A percentile compares a stretch with the other conserved stretches of the same genome.
phyloP scores from a whole-genome alignment of 2,329 filamentous ascomycete species.

The Pseudohalonectria lignicola region DNA sequence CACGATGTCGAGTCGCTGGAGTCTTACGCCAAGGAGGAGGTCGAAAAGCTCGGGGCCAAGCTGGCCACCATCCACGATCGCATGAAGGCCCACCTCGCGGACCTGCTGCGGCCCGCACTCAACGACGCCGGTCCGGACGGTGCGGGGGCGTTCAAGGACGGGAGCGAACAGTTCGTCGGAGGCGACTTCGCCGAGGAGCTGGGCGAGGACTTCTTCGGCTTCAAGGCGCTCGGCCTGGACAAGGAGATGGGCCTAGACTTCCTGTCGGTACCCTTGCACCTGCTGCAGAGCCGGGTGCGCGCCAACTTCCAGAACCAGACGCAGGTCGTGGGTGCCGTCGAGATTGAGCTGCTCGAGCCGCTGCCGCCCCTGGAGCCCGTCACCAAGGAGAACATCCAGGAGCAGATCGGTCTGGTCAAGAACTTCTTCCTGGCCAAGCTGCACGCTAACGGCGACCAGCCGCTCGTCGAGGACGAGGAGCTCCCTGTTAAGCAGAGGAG shows the following conservation, averaged over 20 bases:
- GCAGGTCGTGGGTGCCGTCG: slow-evolving; percentile 45
- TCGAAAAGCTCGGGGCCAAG: slow-evolving; percentile 75
- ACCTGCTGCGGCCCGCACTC: slow-evolving; percentile 82
- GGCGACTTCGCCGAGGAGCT: slow-evolving; percentile 94
- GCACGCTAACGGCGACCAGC: slow-evolving; percentile 70
- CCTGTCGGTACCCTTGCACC: slow-evolving; percentile 84
- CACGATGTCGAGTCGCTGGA: slow-evolving; percentile 74
- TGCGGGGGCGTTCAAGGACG: slow-evolving; percentile 85
- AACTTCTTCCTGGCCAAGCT: slow-evolving; percentile 88
- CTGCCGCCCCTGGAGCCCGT: slow-evolving; percentile 65
- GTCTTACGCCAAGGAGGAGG: slow-evolving; percentile 80
- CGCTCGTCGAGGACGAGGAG: slow-evolving; percentile 88
- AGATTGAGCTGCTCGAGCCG: slow-evolving; percentile 52
- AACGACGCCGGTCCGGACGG: slow-evolving; percentile 73
- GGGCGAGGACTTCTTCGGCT: slow-evolving; percentile 97
- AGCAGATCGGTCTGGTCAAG: slow-evolving; percentile 78
- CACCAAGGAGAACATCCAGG: slow-evolving; percentile 64
- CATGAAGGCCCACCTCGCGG: slow-evolving; percentile 87
- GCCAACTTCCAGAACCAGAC: slow-evolving; percentile 73
- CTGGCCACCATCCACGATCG: slow-evolving; percentile 81
- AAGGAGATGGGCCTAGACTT: slow-evolving; percentile 81
- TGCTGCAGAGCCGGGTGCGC: slow-evolving; percentile 84
- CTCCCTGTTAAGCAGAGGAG: slow-evolving; percentile 83
- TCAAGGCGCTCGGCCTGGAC: slow-evolving; percentile 88
- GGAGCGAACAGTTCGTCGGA: slow-evolving; percentile 91